Conservation (phyloP, 2,329 filamentous ascomycete species). For the Scleromitrula shiraiana region DNA sequence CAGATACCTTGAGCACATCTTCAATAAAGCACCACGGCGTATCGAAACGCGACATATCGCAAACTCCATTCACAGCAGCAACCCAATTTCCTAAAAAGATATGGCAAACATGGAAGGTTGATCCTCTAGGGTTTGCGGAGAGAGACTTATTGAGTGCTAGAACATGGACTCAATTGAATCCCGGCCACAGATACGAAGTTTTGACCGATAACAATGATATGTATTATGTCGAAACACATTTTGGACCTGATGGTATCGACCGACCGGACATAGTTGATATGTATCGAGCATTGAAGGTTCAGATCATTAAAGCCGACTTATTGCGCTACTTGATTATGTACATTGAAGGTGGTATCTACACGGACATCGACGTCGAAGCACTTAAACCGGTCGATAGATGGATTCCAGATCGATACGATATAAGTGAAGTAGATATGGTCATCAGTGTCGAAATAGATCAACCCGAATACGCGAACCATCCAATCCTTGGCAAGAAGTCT, state of each 20-base stretch:
- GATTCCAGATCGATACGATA: conserved; percentile 54
- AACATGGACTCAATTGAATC: conserved; percentile 61
- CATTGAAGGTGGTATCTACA: conserved; percentile 52
- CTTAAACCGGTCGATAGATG: conserved; percentile 45
- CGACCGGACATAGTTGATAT: conserved; percentile 57
- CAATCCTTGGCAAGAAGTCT: conserved; percentile 59
- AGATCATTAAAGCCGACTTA: conserved; percentile 58
- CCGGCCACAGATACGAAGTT: conserved; percentile 43
- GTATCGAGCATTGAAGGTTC: conserved; percentile 50
- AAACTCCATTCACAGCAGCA: background rate
- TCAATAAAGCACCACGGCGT: conserved; percentile 7
- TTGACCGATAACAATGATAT: conserved; percentile 58
- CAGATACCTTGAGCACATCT: conserved; percentile 13
- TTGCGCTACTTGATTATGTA: conserved; percentile 60
- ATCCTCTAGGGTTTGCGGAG: conserved; percentile 58
- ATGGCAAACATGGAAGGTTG: conserved; percentile 71
- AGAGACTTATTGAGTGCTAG: conserved; percentile 51
- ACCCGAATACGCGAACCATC: conserved; percentile 54
- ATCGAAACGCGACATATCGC: conserved; percentile 5
- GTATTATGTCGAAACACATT: conserved; percentile 60
- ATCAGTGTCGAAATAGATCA: conserved; percentile 66
- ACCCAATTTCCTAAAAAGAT: conserved; percentile 55
- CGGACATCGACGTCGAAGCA: conserved; percentile 51
- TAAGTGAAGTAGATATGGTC: conserved; percentile 61
- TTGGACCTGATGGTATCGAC: conserved; percentile 55